These are phyloP conservation scores for Talinum fruticosum DNA, from an alignment of 148 eudicot species.

Conservation along the genomic window DNA sequence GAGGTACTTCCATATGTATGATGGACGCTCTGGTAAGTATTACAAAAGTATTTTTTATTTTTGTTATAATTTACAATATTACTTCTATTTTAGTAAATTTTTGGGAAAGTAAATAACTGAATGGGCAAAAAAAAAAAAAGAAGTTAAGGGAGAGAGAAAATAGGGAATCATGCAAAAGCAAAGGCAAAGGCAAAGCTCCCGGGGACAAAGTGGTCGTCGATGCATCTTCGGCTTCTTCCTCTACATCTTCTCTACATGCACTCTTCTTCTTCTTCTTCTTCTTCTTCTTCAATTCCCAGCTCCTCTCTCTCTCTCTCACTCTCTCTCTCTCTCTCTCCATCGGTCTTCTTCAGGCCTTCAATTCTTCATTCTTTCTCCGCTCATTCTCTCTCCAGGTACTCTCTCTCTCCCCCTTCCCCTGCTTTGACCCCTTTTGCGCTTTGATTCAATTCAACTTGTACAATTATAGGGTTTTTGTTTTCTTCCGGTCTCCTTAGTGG, in stretches of 20 bases:
- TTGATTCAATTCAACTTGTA: constrained; percentile 13
- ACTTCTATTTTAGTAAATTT: too few species aligned
- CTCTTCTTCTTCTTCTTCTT: not conserved
- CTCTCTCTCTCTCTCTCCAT: not conserved
- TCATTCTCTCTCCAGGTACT: constrained; percentile 13
- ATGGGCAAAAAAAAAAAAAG: not conserved
- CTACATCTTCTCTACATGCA: not conserved
- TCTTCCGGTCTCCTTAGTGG: not conserved
- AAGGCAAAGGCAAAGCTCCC: constrained; percentile 11
- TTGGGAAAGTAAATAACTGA: not conserved
- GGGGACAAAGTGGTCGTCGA: constrained; percentile 21
- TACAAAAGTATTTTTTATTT: too few species aligned
- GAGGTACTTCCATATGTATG: too few species aligned
- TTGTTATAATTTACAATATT: too few species aligned
- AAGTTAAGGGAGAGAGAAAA: constrained; percentile 9
- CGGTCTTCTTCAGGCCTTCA: not conserved
- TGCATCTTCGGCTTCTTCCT: constrained; percentile 20
- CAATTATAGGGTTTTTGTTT: constrained; percentile 23
- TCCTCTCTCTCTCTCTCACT: not conserved
- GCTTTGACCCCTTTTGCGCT: not conserved
- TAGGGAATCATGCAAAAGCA: constrained; percentile 33
- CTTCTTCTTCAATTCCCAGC: not conserved
- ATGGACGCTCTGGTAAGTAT: too few species aligned
- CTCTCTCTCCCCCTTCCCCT: not conserved
- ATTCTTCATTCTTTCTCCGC: constrained; percentile 9